Percentiles rank a stretch among this genome's conserved stretches.
phyloP scores from a whole-genome alignment of 78 protist genomes.

The Chrysochromulina parva region DNA sequence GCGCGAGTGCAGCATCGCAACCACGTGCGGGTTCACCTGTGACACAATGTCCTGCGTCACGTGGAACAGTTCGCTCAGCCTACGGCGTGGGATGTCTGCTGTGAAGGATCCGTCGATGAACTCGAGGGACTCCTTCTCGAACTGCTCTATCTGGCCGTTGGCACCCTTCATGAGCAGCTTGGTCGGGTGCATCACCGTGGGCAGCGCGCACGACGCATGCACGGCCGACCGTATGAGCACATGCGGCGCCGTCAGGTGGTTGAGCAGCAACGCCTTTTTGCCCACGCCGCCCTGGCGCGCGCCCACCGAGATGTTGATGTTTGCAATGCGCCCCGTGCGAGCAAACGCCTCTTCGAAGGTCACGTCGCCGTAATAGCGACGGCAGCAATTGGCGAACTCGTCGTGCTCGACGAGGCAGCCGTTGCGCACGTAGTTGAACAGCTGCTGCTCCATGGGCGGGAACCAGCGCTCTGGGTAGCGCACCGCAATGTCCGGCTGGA shows the following conservation, averaged over 20 bases:
- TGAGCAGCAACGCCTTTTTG: constrained; percentile 60
- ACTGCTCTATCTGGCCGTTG: not conserved
- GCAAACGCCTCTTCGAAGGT: constrained; percentile 74
- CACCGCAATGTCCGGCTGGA: not conserved
- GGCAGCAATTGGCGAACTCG: not conserved
- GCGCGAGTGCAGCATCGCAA: too few species aligned
- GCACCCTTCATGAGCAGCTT: not conserved
- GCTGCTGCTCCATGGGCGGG: not conserved
- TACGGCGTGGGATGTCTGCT: not conserved
- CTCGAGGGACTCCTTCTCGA: not conserved
- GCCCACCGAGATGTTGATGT: constrained; percentile 60
- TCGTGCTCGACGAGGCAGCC: not conserved
- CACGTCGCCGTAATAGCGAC: constrained; percentile 56
- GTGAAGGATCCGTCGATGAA: not conserved
- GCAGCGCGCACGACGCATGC: not conserved
- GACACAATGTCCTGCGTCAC: too few species aligned
- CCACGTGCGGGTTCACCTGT: too few species aligned
- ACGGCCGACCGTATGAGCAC: constrained; percentile 75
- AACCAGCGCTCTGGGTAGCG: constrained; percentile 22
- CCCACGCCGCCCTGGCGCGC: not conserved
- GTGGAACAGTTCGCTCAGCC: not conserved
- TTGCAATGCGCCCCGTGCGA: constrained; percentile 70
- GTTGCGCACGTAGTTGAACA: not conserved
- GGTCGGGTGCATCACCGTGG: not conserved
- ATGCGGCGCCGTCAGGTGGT: constrained; percentile 79